Percentiles rank a stretch among this genome's conserved stretches.
Evolutionary conservation across 192 early-diverging fungal genomes (phyloP).

Genomic region (Podochytrium sp.): DNA sequence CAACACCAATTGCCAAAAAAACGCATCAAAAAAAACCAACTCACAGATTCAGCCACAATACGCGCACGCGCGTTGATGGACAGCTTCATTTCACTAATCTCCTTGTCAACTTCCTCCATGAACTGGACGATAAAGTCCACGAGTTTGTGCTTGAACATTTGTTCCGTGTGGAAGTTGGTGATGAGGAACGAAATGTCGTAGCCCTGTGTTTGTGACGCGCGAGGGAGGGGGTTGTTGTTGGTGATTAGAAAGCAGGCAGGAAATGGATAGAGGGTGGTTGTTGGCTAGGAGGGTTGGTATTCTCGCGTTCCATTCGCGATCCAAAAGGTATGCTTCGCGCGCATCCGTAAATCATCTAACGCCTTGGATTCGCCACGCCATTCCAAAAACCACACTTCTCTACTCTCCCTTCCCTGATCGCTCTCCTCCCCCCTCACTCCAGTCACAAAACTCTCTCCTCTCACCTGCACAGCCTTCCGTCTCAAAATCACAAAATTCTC

Average conservation of each 20-base stretch:
- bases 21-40: conserved; percentile 28
- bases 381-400: too few species aligned
- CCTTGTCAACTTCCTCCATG: conserved; percentile 99
- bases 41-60: conserved; percentile 83
- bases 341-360: too few species aligned
- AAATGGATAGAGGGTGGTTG: too few species aligned
- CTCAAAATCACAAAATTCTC: conserved; percentile 95
- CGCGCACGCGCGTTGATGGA: conserved; percentile 89
- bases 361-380: too few species aligned
- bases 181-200: conserved; percentile 97
- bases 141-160: conserved; percentile 99
- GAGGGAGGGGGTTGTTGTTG: background rate
- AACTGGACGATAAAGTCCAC: conserved; percentile 99
- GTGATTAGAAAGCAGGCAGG: too few species aligned
- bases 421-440: too few species aligned
- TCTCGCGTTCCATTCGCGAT: too few species aligned
- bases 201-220: conserved; percentile 58
- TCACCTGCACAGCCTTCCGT: conserved; percentile 83
- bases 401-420: too few species aligned
- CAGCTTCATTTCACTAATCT: conserved; percentile 98
- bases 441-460: background rate
- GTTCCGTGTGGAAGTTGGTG: conserved; percentile 97
- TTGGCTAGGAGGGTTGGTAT: too few species aligned
- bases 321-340: too few species aligned
- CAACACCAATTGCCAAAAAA: background rate